Conservation (phyloP, 1,284 basidiomycete species). For the Pyrrhoderma noxium region DNA sequence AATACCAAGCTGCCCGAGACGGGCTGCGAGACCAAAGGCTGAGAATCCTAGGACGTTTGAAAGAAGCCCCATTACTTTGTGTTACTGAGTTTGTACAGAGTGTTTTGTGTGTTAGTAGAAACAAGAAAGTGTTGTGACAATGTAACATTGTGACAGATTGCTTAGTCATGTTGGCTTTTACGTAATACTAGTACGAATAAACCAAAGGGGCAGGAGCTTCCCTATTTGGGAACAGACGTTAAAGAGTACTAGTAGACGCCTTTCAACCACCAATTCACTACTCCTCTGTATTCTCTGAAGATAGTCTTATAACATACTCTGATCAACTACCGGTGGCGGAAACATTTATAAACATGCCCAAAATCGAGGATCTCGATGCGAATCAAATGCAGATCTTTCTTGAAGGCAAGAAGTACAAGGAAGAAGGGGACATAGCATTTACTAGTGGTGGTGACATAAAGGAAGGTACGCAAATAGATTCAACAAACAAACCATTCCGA, state of each 20-base stretch:
- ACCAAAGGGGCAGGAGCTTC: too few relatives aligned
- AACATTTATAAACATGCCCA: slow-evolving; percentile 16
- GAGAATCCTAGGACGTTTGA: slow-evolving; percentile 73
- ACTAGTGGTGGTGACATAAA: slow-evolving; percentile 43
- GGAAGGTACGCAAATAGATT: slow-evolving; percentile 41
- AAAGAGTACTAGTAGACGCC: too few relatives aligned
- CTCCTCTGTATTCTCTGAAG: too few relatives aligned
- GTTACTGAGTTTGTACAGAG: slow-evolving; percentile 1
- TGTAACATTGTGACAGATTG: slow-evolving; percentile 3
- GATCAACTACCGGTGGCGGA: too few relatives aligned
- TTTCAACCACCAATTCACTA: too few relatives aligned
- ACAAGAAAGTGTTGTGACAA: neutral
- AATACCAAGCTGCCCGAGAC: slow-evolving; percentile 77
- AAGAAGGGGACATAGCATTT: slow-evolving; percentile 67
- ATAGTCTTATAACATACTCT: too few relatives aligned
- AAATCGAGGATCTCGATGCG: slow-evolving; percentile 34
- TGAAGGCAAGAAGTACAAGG: slow-evolving; percentile 62
- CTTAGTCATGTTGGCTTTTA: too few relatives aligned
- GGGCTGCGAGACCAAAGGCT: slow-evolving; percentile 67
- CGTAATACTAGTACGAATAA: too few relatives aligned
- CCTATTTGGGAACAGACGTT: too few relatives aligned
- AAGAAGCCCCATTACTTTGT: slow-evolving; percentile 54
- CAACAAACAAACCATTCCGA: neutral
- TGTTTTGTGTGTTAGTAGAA: neutral
- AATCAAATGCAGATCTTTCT: slow-evolving; percentile 27